These are phyloP conservation scores for Didymella sp. DNA, from an alignment of 2,329 filamentous ascomycete species.

Conservation along the genomic window DNA sequence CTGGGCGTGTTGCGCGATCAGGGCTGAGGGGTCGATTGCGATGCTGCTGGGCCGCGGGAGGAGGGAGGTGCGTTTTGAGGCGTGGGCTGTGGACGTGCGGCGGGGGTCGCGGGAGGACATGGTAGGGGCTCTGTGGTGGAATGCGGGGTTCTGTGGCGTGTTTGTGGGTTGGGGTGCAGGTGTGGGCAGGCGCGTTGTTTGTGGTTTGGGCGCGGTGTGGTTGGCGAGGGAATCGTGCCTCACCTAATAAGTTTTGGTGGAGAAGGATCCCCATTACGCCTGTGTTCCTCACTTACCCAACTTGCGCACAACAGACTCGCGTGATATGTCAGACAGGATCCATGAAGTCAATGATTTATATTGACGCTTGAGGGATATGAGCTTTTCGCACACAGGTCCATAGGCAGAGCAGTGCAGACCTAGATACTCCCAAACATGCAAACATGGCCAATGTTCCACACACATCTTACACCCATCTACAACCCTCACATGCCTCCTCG, in stretches of 20 bases:
- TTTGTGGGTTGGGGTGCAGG: too few relatives aligned
- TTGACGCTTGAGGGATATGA: background rate
- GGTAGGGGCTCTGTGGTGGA: background rate
- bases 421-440: background rate
- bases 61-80: constrained; percentile 44
- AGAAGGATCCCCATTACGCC: too few relatives aligned
- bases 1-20: constrained; percentile 57
- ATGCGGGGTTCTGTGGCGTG: too few relatives aligned
- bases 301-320: background rate
- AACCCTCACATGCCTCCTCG: too few relatives aligned
- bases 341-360: background rate
- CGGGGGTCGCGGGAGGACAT: constrained; percentile 37
- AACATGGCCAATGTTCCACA: background rate
- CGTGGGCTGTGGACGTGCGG: constrained; percentile 38
- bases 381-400: background rate
- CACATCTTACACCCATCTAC: background rate
- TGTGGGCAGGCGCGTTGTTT: too few relatives aligned
- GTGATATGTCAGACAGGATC: background rate
- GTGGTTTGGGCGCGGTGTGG: too few relatives aligned
- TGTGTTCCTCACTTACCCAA: too few relatives aligned
- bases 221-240: background rate
- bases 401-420: background rate
- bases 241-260: too few relatives aligned
- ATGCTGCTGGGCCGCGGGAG: constrained; percentile 49
- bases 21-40: constrained; percentile 55